A percentile compares a stretch with the other conserved stretches of the same genome.
These are phyloP conservation scores for Wickerhamomyces chambardii DNA, from an alignment of 805 yeast species.

Conservation along the genomic window DNA sequence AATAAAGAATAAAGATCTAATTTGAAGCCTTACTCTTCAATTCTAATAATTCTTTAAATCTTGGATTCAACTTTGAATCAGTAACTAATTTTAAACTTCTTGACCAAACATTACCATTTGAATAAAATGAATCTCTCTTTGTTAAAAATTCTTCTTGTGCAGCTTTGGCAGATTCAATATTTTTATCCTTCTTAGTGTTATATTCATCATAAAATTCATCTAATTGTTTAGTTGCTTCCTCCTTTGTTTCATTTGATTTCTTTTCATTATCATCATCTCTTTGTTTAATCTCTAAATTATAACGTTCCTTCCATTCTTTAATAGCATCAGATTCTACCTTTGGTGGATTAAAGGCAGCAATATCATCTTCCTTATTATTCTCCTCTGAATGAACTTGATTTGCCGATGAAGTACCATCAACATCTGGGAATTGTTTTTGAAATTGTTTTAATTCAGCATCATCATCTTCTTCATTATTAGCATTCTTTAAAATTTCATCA, in stretches of 20 bases:
- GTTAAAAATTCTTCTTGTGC: conserved; percentile 67
- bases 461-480: conserved; percentile 29
- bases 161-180: conserved; percentile 48
- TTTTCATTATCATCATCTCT: conserved; percentile 65
- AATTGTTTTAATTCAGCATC: conserved; percentile 47
- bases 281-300: conserved; percentile 68
- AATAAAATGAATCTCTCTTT: conserved; percentile 69
- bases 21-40: conserved; percentile 16
- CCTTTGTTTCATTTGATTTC: conserved; percentile 57
- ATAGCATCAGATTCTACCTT: conserved; percentile 45
- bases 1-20: too few species aligned
- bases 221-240: conserved; percentile 72
- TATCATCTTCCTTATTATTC: conserved; percentile 35
- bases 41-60: conserved; percentile 19
- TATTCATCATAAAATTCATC: conserved; percentile 92
- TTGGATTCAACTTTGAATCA: conserved; percentile 21
- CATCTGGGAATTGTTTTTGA: conserved; percentile 58
- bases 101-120: conserved; percentile 76
- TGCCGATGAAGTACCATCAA: conserved; percentile 19
- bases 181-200: conserved; percentile 71
- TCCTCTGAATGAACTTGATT: conserved; percentile 13
- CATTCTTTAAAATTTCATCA: conserved; percentile 33
- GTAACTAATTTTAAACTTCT: conserved; percentile 47
- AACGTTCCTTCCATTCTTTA: conserved; percentile 74
- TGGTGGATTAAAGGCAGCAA: conserved; percentile 17